Base-by-base conservation (phyloP, 768 basidiomycete genomes). In the Podaxis carcinomalis region DNA sequence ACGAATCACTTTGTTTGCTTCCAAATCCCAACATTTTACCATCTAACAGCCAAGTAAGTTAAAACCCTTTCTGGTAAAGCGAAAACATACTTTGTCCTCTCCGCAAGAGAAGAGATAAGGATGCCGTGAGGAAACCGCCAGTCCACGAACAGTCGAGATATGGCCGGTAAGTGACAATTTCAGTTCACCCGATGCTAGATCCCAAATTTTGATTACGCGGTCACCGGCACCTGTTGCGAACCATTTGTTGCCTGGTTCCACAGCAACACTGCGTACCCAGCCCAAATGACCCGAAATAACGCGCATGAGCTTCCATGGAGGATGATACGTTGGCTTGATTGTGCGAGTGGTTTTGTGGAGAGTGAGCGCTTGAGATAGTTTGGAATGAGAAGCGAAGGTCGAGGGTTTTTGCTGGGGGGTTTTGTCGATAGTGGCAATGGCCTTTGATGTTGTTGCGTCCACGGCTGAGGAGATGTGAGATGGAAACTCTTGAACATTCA, bases 21-120 rank as follows among this genome's bases (percentile, higher is more conserved):
- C 97, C 53, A 99, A 77, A 68, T 99, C 97, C 97, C 97, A 98
- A 68, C 97, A 98, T 78, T 98, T 98, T 37, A 99, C 97, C 97
- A 98, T 98, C 94, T 97, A 70, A 5, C 42, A 37, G 36, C 6
- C 39, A 32, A 55, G 53, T 25, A 56, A 62, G 60, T 19, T 4
- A n/a, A 16, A 27, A 35, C 3, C 58, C 2, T 21, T 4, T 19
- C 19, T 44, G 16, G 40, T 19, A 39, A 9, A 47, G 23, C 35
- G 9, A n/a, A 39, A 42, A 62, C 72, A 55, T 51, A 92, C 95
- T 86, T 99, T 98, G 74, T 99, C 97, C 73, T 99, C 97, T 56
- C 92, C 95, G 65, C 93, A 95, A 5, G 94, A 96, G 72, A 99
- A 99, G 42, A 99, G 78, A 74, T 99, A 99, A 1, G 97, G 97